A percentile compares a stretch with the other conserved stretches of the same genome.
Conservation (phyloP, 2,329 filamentous ascomycete genomes). For the Pseudocercospora ulei region DNA sequence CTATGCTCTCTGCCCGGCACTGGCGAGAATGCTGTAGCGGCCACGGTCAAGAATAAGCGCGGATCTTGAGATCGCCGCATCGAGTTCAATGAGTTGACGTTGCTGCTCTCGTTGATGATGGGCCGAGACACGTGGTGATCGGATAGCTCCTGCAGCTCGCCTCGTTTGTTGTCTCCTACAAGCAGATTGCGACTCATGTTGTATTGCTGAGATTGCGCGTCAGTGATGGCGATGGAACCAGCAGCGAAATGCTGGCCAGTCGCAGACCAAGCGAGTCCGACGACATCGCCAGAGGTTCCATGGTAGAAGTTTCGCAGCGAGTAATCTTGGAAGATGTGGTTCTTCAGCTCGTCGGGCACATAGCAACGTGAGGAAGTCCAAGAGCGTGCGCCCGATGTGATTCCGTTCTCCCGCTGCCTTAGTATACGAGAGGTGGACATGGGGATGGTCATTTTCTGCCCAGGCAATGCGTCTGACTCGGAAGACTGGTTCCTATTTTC, state of each 20-base stretch:
- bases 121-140: constrained; percentile 44
- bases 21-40: constrained; percentile 45
- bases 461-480: not conserved
- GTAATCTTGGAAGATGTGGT: constrained; percentile 37
- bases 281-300: constrained; percentile 51
- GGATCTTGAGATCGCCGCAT: constrained; percentile 45
- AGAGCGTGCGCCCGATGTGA: constrained; percentile 14
- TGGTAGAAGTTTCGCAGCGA: constrained; percentile 44
- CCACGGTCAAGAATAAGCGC: constrained; percentile 49
- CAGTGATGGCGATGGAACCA: constrained; percentile 49
- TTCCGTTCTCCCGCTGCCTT: constrained; percentile 28
- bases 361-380: constrained; percentile 14
- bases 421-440: constrained; percentile 21
- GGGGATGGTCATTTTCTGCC: constrained; percentile 20
- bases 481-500: not conserved
- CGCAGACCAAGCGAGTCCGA: constrained; percentile 48
- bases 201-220: constrained; percentile 50
- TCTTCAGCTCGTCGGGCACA: constrained; percentile 25
- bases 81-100: constrained; percentile 39
- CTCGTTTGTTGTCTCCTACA: constrained; percentile 41
- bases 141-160: constrained; percentile 44
- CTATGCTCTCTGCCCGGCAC: constrained; percentile 21
- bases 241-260: constrained; percentile 48
- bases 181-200: constrained; percentile 51
- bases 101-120: constrained; percentile 32